A percentile compares a stretch with the other conserved stretches of the same genome.
Conservation (phyloP, 495 filamentous ascomycete species). For the Cryomyces minteri region DNA sequence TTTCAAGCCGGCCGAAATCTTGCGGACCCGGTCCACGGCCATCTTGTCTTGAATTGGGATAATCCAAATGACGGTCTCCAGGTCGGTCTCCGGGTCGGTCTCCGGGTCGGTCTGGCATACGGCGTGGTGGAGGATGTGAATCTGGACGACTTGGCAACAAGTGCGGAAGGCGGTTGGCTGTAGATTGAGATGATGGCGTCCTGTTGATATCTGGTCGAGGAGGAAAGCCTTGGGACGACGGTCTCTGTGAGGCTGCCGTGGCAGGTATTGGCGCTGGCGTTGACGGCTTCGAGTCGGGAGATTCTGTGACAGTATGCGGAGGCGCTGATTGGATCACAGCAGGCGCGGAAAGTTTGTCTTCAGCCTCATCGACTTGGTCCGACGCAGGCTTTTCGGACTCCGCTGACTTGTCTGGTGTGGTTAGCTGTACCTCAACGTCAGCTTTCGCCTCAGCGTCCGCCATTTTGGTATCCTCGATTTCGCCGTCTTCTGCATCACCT, state of each 20-base stretch:
- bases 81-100: slow-evolving; percentile 6
- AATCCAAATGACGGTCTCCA: slow-evolving; percentile 5
- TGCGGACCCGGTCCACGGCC: slow-evolving; percentile 2
- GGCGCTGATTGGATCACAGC: not conserved
- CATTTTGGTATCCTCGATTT: slow-evolving; percentile 16
- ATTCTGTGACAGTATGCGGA: not conserved
- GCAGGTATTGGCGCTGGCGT: not conserved
- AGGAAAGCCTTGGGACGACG: not conserved
- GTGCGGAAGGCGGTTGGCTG: slow-evolving; percentile 4
- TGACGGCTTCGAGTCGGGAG: not conserved
- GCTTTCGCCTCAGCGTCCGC: not conserved
- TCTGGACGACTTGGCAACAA: slow-evolving; percentile 13
- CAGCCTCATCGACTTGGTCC: not conserved
- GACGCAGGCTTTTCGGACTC: not conserved
- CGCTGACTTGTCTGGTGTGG: not conserved
- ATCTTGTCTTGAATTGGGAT: slow-evolving; percentile 8
- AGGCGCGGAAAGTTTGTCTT: not conserved
- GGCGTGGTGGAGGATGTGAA: slow-evolving; percentile 3
- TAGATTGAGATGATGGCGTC: not conserved
- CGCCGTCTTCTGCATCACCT: slow-evolving; percentile 17
- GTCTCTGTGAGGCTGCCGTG: not conserved
- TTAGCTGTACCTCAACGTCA: not conserved
- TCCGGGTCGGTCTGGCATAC: slow-evolving; percentile 8
- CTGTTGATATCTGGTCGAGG: slow-evolving; percentile 2
- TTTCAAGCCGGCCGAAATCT: slow-evolving; percentile 16